A percentile compares a stretch with the other conserved stretches of the same genome.
Evolutionary conservation across 108 stramenopile species (phyloP).

Genomic region (Schizochytrium sp.): DNA sequence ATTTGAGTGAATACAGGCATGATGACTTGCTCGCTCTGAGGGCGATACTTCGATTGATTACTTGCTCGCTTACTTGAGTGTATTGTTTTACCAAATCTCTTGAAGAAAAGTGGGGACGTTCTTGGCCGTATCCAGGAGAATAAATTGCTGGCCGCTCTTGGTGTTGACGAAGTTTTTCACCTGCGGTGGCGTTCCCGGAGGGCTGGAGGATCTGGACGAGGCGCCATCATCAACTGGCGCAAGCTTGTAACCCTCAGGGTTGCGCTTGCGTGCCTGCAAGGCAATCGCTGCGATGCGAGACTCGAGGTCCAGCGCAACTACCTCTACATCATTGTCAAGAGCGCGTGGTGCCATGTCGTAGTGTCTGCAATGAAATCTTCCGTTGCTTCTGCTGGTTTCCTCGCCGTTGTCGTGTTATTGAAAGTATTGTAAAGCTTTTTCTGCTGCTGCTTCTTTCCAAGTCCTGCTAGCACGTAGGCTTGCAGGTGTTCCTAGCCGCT

Average conservation of each 20-base stretch:
- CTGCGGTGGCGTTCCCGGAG: not conserved
- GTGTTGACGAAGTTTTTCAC: conserved; percentile 5
- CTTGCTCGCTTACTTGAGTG: no score
- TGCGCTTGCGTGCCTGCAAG: conserved; percentile 58
- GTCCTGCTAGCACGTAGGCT: no score
- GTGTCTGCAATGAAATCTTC: not conserved
- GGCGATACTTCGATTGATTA: no score
- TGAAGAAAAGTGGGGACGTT: conserved; percentile 14
- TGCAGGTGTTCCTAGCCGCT: no score
- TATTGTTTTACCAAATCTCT: not conserved
- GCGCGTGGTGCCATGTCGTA: not conserved
- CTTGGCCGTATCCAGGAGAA: not conserved
- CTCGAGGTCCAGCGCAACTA: conserved; percentile 19
- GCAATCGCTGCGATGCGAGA: conserved; percentile 50
- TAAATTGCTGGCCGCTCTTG: conserved; percentile 21
- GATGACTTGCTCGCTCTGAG: no score
- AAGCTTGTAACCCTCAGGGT: conserved; percentile 38
- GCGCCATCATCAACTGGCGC: not conserved
- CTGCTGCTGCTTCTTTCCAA: not conserved
- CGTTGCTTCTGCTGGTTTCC: no score
- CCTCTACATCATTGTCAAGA: not conserved
- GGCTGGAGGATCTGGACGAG: not conserved
- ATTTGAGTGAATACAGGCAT: no score
- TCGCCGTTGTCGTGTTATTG: no score
- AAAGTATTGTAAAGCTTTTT: no score